These are phyloP conservation scores for Ustilago bromivora DNA, from an alignment of 1,284 basidiomycete genomes.

Conservation along the genomic window DNA sequence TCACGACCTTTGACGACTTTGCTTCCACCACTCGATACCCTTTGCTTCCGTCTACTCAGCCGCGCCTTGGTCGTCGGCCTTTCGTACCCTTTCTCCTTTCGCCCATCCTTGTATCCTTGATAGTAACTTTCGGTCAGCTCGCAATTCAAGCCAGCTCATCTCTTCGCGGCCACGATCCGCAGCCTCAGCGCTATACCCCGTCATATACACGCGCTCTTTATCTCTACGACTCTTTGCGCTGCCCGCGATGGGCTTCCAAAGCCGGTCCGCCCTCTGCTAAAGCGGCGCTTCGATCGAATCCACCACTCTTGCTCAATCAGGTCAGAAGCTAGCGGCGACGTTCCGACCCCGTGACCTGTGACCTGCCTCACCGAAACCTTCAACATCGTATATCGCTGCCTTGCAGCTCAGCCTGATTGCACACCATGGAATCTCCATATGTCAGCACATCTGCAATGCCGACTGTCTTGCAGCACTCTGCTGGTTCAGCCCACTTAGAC, in stretches of 20 bases:
- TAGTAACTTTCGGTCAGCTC: not conserved
- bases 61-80: not conserved
- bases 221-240: not conserved
- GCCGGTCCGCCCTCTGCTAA: slow-evolving; percentile 11
- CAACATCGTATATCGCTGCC: no score
- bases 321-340: not conserved
- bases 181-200: not conserved
- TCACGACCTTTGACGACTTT: slow-evolving; percentile 34
- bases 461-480: not conserved
- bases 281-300: not conserved
- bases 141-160: not conserved
- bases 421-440: slow-evolving; percentile 5
- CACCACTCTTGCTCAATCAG: no score
- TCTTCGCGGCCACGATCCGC: not conserved
- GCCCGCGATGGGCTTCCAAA: slow-evolving; percentile 4
- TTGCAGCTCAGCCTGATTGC: not conserved
- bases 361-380: no score
- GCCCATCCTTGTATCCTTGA: not conserved
- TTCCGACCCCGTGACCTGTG: not conserved
- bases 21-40: slow-evolving; percentile 11
- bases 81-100: not conserved
- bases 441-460: slow-evolving; percentile 15
- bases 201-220: not conserved
- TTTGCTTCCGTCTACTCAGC: slow-evolving; percentile 6
- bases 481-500: slow-evolving; percentile 28